These are phyloP conservation scores for Gentiana straminea DNA, from an alignment of 257 asterid genomes.

Conservation along the genomic window DNA sequence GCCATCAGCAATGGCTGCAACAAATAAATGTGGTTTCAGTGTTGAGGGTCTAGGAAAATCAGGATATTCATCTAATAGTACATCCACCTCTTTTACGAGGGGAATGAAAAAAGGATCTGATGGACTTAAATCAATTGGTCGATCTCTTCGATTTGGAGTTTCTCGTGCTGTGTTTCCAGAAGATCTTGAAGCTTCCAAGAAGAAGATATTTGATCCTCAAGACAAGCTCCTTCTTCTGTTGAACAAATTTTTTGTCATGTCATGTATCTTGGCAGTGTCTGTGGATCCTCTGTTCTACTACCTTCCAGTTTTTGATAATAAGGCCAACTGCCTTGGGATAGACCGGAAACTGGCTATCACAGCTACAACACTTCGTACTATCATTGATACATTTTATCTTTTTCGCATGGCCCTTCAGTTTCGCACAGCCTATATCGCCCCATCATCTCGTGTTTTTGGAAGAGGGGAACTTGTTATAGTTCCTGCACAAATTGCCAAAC, in stretches of 20 bases:
- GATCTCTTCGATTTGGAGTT: constrained; percentile 85
- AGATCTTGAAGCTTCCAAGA: constrained; percentile 86
- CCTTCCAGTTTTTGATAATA: constrained; percentile 72
- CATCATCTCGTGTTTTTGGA: constrained; percentile 99
- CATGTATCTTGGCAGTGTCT: constrained; percentile 85
- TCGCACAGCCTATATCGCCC: constrained; percentile 96
- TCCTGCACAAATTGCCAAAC: constrained; percentile 84
- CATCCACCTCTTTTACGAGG: constrained; percentile 69
- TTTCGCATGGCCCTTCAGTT: constrained; percentile 90
- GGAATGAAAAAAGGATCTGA: constrained; percentile 89
- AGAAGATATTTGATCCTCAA: constrained; percentile 93
- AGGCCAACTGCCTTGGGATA: constrained; percentile 73
- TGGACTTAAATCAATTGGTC: constrained; percentile 88
- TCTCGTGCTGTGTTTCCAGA: constrained; percentile 90
- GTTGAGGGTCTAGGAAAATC: constrained; percentile 58
- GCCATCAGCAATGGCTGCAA: constrained; percentile 54
- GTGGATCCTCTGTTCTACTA: constrained; percentile 96
- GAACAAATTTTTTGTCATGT: constrained; percentile 82
- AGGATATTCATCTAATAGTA: constrained; percentile 31
- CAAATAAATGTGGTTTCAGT: constrained; percentile 68
- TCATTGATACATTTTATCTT: constrained; percentile 82
- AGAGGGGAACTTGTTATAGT: constrained; percentile 98
- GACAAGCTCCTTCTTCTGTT: constrained; percentile 83
- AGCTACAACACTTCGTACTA: constrained; percentile 86
- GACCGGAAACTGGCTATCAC: constrained; percentile 70